Conservation (phyloP, 352 stramenopile species). For the Peronospora farinosa region DNA sequence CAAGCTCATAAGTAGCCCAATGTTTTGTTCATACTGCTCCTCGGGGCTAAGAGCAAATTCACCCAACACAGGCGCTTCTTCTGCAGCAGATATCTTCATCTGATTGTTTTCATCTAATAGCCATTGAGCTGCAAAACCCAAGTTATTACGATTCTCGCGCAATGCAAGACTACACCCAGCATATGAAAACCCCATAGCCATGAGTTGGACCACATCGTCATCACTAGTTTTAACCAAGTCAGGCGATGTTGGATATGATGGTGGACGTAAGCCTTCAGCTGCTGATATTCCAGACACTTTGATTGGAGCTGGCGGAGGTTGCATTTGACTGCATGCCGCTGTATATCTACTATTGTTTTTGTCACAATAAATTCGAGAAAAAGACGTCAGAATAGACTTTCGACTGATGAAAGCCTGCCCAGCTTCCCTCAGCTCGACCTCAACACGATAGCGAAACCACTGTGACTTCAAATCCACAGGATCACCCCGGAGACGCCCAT, state of each 20-base stretch:
- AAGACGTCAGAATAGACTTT: constrained; percentile 62
- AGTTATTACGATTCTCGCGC: constrained; percentile 55
- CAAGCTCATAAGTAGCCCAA: constrained; percentile 70
- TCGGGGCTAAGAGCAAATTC: constrained; percentile 53
- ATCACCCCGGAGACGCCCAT: constrained; percentile 92
- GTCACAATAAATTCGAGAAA: constrained; percentile 45
- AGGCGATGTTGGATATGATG: constrained; percentile 4
- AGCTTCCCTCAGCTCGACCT: constrained; percentile 51
- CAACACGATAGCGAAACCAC: constrained; percentile 83
- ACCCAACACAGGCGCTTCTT: constrained; percentile 45
- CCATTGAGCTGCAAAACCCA: constrained; percentile 75
- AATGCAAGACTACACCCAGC: constrained; percentile 66
- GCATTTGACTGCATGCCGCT: too few species aligned
- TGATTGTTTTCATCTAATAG: constrained; percentile 78
- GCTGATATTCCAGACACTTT: constrained; percentile 4
- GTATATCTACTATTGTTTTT: constrained; percentile 20
- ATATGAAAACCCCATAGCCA: constrained; percentile 88
- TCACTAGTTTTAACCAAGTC: constrained; percentile 43
- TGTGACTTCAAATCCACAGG: constrained; percentile 81
- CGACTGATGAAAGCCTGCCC: constrained; percentile 47
- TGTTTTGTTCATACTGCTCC: constrained; percentile 57
- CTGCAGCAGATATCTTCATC: constrained; percentile 51
- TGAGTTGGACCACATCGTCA: constrained; percentile 83
- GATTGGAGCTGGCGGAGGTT: constrained; percentile 40
- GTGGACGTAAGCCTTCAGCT: constrained; percentile 6